Evolutionary conservation across 2,329 filamentous ascomycete genomes (phyloP), one percentile per base, ranked within the genome.

Genomic region (Alternaria postmessia): DNA sequence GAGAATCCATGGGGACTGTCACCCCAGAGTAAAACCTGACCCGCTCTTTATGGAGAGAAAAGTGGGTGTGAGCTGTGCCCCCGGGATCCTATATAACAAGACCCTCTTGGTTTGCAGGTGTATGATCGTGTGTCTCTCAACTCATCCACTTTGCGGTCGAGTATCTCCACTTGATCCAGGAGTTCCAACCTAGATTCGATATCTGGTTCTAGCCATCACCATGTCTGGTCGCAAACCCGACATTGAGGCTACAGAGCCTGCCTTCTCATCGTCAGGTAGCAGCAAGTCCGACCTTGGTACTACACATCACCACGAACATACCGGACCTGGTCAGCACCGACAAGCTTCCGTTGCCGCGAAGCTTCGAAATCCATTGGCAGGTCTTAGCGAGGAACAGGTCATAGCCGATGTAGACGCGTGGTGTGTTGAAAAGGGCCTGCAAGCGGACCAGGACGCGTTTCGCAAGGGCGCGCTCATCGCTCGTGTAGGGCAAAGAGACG

Each of bases 371-470:
- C 85, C 85, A 11, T 78, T 90, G 3, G 82, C 79, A 2, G 84
- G 82, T 0, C 80, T 89, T 7, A 80, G 84, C 2, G 81, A 82
- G 28, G 79, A 84, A 1, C 75, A 83, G 53, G 81, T 90, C 14
- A 73, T 89, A 39, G 73, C 77, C 20, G 80, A 87, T 61, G 87
- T 89, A 2, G 81, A 85, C 43, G 71, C 77, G 0, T 89, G 88
- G 70, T 86, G 84, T 43, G 63, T 71, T 4, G 74, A 83, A n/a
- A 81, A 82, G 51, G 81, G 80, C 8, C 75, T 88, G 3, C 78
- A 79, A 36, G 80, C 85, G 22, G 77, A 84, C 20, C 69, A 84
- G 11, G 82, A 83, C 4, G 74, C 67, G 22, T 85, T 87, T 58
- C 80, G 81, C 30, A 85, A 85, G 63, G 83, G 83, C 8, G 84